phyloP scores from a whole-genome alignment of 1,139 yeast species.

The Pichia sp. region DNA sequence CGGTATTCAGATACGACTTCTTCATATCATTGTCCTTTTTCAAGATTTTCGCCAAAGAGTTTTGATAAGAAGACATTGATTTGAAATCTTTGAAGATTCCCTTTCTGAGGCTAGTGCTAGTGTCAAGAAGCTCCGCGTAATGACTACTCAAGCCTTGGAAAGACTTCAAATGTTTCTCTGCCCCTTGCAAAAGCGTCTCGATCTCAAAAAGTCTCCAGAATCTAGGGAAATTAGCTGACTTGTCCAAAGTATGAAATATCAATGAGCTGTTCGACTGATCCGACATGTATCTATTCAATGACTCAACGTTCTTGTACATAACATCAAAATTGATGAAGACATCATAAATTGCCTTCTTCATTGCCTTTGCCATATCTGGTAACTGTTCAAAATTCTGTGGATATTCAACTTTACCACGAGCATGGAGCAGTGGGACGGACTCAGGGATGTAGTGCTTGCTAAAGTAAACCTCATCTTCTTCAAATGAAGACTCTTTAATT shows the following conservation, averaged over 20 bases:
- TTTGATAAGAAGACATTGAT: conserved; percentile 6
- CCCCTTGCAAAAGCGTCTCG: conserved; percentile 19
- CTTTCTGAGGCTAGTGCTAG: conserved; percentile 2
- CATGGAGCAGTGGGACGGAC: conserved; percentile 32
- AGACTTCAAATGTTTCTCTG: conserved; percentile 10
- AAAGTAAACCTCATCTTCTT: conserved; percentile 32
- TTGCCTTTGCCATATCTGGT: conserved; percentile 24
- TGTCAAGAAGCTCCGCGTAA: conserved; percentile 3
- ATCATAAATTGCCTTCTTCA: conserved; percentile 33
- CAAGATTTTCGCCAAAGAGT: conserved; percentile 2
- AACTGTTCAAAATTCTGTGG: conserved; percentile 24
- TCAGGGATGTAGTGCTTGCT: conserved; percentile 30
- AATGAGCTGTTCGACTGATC: conserved; percentile 28
- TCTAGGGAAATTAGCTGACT: conserved; percentile 23
- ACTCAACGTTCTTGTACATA: conserved; percentile 28
- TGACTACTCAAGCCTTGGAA: conserved; percentile 1
- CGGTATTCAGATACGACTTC: conserved; percentile 1
- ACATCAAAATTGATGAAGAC: conserved; percentile 35
- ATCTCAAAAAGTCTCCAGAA: conserved; percentile 39
- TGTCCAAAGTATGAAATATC: conserved; percentile 22
- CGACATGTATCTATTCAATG: conserved; percentile 27
- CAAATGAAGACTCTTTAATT: too few relatives aligned
- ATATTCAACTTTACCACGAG: conserved; percentile 25
- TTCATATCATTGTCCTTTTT: conserved; percentile 2
- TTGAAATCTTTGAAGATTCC: neutral